A percentile compares a stretch with the other conserved stretches of the same genome.
Evolutionary conservation across 768 basidiomycete genomes (phyloP).

Genomic region (Phlebiopsis flavidoalba): DNA sequence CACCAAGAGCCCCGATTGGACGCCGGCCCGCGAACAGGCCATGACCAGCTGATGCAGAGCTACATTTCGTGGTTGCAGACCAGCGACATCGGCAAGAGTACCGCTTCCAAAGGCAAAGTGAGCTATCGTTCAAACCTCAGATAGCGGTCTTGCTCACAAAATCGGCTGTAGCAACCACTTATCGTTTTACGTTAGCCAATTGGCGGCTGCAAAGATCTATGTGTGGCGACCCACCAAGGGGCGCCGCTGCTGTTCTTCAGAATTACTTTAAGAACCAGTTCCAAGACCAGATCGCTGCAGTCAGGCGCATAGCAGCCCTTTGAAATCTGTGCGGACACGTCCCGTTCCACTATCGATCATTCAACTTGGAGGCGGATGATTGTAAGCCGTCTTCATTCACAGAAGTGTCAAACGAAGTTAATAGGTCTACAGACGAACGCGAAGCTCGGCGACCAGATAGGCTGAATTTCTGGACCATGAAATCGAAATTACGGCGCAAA

Average conservation of each 20-base stretch:
- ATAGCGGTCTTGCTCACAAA: neutral
- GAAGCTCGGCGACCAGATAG: slow-evolving; percentile 51
- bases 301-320: slow-evolving; percentile 51
- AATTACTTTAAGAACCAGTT: slow-evolving; percentile 39
- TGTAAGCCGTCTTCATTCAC: slow-evolving; percentile 27
- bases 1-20: slow-evolving; percentile 37
- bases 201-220: slow-evolving; percentile 36
- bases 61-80: slow-evolving; percentile 43
- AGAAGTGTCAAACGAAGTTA: neutral
- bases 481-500: slow-evolving; percentile 40
- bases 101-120: slow-evolving; percentile 45
- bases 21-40: slow-evolving; percentile 29
- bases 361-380: slow-evolving; percentile 57
- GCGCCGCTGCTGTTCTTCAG: slow-evolving; percentile 34
- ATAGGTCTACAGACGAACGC: slow-evolving; percentile 37
- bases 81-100: slow-evolving; percentile 36
- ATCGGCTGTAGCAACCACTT: slow-evolving; percentile 46
- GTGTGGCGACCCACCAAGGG: slow-evolving; percentile 36
- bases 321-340: slow-evolving; percentile 32
- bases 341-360: slow-evolving; percentile 53
- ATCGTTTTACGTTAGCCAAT: slow-evolving; percentile 43
- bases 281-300: slow-evolving; percentile 41
- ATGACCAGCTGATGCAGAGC: slow-evolving; percentile 35
- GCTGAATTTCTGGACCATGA: slow-evolving; percentile 39
- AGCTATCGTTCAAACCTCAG: slow-evolving; percentile 13